Evolutionary conservation across 2,329 filamentous ascomycete genomes (phyloP).

Genomic region (Diplodia scrobiculata): DNA sequence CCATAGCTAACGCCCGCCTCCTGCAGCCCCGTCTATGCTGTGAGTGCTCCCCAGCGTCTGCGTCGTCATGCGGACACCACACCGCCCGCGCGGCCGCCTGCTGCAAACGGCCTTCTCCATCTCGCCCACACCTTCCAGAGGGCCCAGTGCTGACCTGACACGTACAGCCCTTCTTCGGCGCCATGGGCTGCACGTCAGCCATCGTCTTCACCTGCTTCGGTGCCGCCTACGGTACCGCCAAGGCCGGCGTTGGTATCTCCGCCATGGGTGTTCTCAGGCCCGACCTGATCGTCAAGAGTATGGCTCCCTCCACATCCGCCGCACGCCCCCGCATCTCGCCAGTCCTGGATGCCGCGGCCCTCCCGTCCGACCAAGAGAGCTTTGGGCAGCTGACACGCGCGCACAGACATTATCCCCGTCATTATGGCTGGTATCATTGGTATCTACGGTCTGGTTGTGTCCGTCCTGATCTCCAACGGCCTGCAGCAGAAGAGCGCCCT

Average conservation of each 20-base stretch:
- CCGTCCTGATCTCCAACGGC: slow-evolving; percentile 58
- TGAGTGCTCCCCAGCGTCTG: slow-evolving; percentile 62
- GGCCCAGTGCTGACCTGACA: slow-evolving; percentile 34
- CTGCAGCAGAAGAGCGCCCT: slow-evolving; percentile 52
- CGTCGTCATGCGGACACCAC: slow-evolving; percentile 31
- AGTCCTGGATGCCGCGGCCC: slow-evolving; percentile 29
- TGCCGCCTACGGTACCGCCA: slow-evolving; percentile 97
- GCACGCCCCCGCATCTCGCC: slow-evolving; percentile 30
- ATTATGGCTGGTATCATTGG: slow-evolving; percentile 99
- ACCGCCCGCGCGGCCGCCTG: slow-evolving; percentile 24
- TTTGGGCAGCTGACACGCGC: slow-evolving; percentile 29
- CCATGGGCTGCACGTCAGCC: slow-evolving; percentile 92
- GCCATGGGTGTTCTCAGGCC: slow-evolving; percentile 97
- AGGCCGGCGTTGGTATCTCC: slow-evolving; percentile 97
- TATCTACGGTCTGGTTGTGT: slow-evolving; percentile 71
- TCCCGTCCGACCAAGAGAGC: background rate
- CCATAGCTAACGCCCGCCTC: slow-evolving; percentile 50
- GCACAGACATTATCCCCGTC: slow-evolving; percentile 92
- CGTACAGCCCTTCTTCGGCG: slow-evolving; percentile 83
- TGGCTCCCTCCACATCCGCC: slow-evolving; percentile 45
- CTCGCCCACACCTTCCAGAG: slow-evolving; percentile 5
- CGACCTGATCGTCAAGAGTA: slow-evolving; percentile 99
- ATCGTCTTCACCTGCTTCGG: slow-evolving; percentile 97
- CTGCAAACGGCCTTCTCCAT: slow-evolving; percentile 7
- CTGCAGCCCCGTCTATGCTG: slow-evolving; percentile 92